Evolutionary conservation across 1,284 basidiomycete genomes (phyloP).

Genomic region (Cryptococcus sp.): DNA sequence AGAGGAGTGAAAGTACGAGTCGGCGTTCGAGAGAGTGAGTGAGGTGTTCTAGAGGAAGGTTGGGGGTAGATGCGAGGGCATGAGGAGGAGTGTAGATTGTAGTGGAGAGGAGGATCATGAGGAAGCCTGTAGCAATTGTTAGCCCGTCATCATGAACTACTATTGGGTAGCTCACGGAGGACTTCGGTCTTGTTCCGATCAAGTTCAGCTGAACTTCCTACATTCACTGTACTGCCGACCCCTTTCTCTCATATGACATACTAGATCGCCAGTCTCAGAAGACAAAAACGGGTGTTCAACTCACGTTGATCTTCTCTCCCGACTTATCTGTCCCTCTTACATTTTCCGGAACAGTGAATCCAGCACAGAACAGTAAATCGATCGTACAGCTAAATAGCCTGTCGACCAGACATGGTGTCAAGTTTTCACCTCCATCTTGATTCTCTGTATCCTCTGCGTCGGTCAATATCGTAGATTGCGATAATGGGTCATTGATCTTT

Average conservation of each 20-base stretch:
- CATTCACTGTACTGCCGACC: conserved; percentile 71
- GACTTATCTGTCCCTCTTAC: conserved; percentile 63
- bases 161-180: conserved; percentile 53
- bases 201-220: conserved; percentile 61
- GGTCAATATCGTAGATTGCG: conserved; percentile 10
- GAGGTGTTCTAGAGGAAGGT: conserved; percentile 68
- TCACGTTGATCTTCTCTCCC: conserved; percentile 65
- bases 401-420: conserved; percentile 69
- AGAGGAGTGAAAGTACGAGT: conserved; percentile 78
- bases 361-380: conserved; percentile 84
- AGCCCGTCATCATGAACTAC: too few relatives aligned
- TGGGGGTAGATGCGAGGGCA: conserved; percentile 63
- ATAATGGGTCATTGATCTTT: conserved; percentile 23
- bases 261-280: conserved; percentile 19
- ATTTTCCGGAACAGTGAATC: conserved; percentile 76
- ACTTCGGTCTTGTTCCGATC: conserved; percentile 82
- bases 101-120: conserved; percentile 76
- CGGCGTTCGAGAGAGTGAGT: conserved; percentile 73
- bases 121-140: conserved; percentile 48
- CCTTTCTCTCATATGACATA: conserved; percentile 74
- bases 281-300: conserved; percentile 61
- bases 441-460: conserved; percentile 7
- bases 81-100: conserved; percentile 76
- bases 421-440: conserved; percentile 44
- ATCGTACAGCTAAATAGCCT: conserved; percentile 69